Percentiles rank a stretch among this genome's conserved stretches.
phyloP scores from a whole-genome alignment of 441 rosid species.

The Bocquillonia castaneifolia region DNA sequence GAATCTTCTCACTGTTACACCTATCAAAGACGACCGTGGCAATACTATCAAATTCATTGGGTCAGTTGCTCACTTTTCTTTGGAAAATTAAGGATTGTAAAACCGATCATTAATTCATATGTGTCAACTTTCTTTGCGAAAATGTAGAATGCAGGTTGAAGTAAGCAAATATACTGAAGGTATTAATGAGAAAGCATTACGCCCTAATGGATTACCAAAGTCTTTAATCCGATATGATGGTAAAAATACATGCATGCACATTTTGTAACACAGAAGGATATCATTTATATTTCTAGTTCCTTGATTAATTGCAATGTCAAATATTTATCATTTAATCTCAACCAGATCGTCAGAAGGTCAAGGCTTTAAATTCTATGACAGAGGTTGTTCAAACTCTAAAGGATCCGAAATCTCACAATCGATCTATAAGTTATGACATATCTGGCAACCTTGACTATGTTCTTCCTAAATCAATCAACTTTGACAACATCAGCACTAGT shows the following conservation, averaged over 20 bases:
- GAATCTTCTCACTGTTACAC: slow-evolving; percentile 92
- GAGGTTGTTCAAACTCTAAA: slow-evolving; percentile 83
- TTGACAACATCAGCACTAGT: slow-evolving; percentile 19
- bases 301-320: not conserved
- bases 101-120: not conserved
- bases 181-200: slow-evolving; percentile 57
- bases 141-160: slow-evolving; percentile 93
- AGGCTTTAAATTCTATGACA: slow-evolving; percentile 68
- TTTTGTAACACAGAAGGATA: not conserved
- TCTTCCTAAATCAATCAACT: slow-evolving; percentile 37
- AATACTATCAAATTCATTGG: slow-evolving; percentile 89
- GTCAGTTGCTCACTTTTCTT: slow-evolving; percentile 27
- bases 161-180: slow-evolving; percentile 98
- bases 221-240: slow-evolving; percentile 93
- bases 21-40: slow-evolving; percentile 74
- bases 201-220: slow-evolving; percentile 85
- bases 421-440: slow-evolving; percentile 31
- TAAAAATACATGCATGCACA: slow-evolving; percentile 18
- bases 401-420: slow-evolving; percentile 49
- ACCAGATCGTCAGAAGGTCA: slow-evolving; percentile 75
- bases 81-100: not conserved
- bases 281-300: not conserved
- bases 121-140: not conserved
- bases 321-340: not conserved
- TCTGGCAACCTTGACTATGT: slow-evolving; percentile 30